Evolutionary conservation across 345 rosid species (phyloP).

Genomic region (Lepidium sativum): DNA sequence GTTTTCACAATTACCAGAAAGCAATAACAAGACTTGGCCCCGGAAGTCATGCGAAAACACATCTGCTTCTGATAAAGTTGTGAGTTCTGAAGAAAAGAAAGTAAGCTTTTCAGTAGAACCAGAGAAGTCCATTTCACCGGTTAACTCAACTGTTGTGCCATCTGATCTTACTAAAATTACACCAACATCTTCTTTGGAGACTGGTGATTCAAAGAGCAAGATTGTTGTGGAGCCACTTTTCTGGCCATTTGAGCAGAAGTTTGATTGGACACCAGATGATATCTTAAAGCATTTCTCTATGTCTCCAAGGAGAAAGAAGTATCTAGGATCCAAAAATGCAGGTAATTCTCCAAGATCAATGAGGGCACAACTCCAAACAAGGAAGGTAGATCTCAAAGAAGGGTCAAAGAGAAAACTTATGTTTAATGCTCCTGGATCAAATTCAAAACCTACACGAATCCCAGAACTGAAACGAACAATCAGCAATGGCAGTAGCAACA

Average conservation of each 20-base stretch:
- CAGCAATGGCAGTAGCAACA: slow-evolving; percentile 3
- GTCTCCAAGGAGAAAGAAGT: slow-evolving; percentile 39
- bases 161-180: background rate
- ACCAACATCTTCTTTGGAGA: background rate
- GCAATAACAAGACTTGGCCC: slow-evolving; percentile 13
- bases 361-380: slow-evolving; percentile 9
- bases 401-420: slow-evolving; percentile 24
- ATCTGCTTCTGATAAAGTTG: background rate
- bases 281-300: slow-evolving; percentile 37
- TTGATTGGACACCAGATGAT: slow-evolving; percentile 41
- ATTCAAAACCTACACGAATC: slow-evolving; percentile 25
- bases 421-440: slow-evolving; percentile 17
- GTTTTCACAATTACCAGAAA: background rate
- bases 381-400: slow-evolving; percentile 17
- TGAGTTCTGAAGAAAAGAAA: slow-evolving; percentile 26
- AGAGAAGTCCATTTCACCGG: slow-evolving; percentile 11
- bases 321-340: background rate
- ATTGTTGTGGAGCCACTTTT: slow-evolving; percentile 37
- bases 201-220: slow-evolving; percentile 19
- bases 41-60: slow-evolving; percentile 2
- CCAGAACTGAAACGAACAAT: slow-evolving; percentile 24
- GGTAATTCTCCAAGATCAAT: slow-evolving; percentile 23
- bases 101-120: slow-evolving; percentile 16
- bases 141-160: background rate
- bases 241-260: slow-evolving; percentile 44